phyloP scores from a whole-genome alignment of 2,329 filamentous ascomycete genomes.

The Fonsecaea multimorphosa region DNA sequence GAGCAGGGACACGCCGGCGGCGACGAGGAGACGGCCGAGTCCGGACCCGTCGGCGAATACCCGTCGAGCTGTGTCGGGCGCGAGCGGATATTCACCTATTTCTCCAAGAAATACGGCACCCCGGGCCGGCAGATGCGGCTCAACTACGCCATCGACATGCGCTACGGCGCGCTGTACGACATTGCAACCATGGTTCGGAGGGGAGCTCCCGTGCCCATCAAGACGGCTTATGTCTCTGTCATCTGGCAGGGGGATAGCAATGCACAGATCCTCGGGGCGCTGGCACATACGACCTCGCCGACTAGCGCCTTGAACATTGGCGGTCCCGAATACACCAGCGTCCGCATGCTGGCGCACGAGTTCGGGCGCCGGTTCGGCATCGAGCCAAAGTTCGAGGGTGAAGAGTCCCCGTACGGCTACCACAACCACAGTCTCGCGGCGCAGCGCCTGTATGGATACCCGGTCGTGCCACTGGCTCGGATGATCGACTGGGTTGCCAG shows the following conservation, averaged over 20 bases:
- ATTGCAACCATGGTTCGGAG: neutral
- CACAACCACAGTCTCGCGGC: conserved; percentile 9
- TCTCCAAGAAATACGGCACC: conserved; percentile 4
- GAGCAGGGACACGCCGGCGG: neutral
- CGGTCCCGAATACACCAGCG: conserved; percentile 6
- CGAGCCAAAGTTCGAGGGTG: conserved; percentile 1
- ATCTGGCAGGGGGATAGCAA: conserved; percentile 13
- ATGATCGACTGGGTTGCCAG: conserved; percentile 19
- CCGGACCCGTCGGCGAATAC: conserved; percentile 5
- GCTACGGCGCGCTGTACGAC: conserved; percentile 10
- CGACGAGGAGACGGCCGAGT: neutral
- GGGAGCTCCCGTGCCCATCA: neutral
- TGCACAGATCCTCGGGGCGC: conserved; percentile 6
- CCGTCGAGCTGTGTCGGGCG: conserved; percentile 8
- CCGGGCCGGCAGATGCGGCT: conserved; percentile 4
- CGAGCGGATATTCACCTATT: conserved; percentile 14
- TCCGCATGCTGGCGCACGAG: conserved; percentile 7
- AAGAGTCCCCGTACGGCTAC: conserved; percentile 4
- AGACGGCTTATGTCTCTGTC: conserved; percentile 8
- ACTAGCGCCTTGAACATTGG: conserved; percentile 4
- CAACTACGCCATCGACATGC: conserved; percentile 13
- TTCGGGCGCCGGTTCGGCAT: conserved; percentile 10
- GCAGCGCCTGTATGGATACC: conserved; percentile 9
- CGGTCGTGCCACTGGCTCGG: conserved; percentile 8
- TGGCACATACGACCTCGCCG: conserved; percentile 7